Evolutionary conservation across 257 asterid species (phyloP), one percentile per base, ranked within the genome.

Genomic region (Henckelia pumila): DNA sequence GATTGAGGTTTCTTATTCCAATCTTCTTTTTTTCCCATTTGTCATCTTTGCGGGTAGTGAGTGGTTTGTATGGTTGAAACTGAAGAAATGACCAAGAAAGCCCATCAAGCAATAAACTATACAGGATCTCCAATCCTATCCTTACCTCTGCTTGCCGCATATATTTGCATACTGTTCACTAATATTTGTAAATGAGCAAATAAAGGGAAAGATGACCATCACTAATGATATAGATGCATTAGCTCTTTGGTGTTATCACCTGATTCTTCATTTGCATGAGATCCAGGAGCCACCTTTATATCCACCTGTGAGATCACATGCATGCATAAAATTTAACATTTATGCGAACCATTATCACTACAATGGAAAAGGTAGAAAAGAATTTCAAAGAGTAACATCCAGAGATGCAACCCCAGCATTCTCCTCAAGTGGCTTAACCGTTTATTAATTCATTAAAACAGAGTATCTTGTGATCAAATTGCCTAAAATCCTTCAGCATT

Each of bases 241-340:
- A 66, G 6, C 40, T 49, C 4, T 60, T 16, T 8, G 50, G 59
- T 63, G 47, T 23, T 29, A 65, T 78, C 77, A 92, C 98, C 97
- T 81, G 96, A 78, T 64, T 82, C 89, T 82, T 92, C 98, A 71
- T 86, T 69, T 68, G 98, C 98, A 74, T 92, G 98, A 70, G 97
- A 92, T 77, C 98, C 98, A 22, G 91, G 88, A 76, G 98, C 91
- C 68, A 92, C 98, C 71, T 86, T 89, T 70, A 92, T 92, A 69
- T 92, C 98, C 6, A 89, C 97, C 98, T 92, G 93, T 35, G 68
- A 69, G 52, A 58, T 60, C 59, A 22, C 29, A 77, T 58, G 26
- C 26, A 30, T 50, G n/a, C 60, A 76, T 35, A 14, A 40, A 40
- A 40, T 35, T 14, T 40, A 40, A 14, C 19, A 40, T 40, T 4